Conservation (phyloP, 176 grass and related monocot genomes). For the Oryza officinalis region DNA sequence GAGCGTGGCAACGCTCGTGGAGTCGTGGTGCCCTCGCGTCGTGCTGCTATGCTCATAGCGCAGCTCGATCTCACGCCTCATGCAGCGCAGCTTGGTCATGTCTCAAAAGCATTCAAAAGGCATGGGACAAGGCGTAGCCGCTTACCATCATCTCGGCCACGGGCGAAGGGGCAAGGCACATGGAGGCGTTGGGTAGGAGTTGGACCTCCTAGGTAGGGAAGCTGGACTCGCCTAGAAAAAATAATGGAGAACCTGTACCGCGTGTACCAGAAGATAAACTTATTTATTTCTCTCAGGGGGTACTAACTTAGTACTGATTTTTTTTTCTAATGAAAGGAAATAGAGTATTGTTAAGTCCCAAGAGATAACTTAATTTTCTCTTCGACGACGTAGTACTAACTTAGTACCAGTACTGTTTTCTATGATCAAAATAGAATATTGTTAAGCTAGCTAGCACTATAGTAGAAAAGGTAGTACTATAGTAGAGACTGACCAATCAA, state of each 20-base stretch:
- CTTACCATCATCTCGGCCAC: slow-evolving; percentile 12
- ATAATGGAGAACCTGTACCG: neutral
- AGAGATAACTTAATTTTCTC: neutral
- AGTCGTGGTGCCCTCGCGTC: too few species aligned
- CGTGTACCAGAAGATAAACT: neutral
- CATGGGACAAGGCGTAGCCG: neutral
- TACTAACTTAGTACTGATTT: neutral
- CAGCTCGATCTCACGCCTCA: too few species aligned
- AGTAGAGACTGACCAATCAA: neutral
- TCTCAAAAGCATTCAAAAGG: neutral
- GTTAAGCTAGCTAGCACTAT: neutral
- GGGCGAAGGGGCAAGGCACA: neutral
- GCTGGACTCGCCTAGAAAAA: neutral
- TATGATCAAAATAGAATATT: neutral
- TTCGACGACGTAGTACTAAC: neutral
- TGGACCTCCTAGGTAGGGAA: neutral
- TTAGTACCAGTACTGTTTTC: neutral
- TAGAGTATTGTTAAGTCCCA: neutral
- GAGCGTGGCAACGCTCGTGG: too few species aligned
- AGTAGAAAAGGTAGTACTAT: neutral
- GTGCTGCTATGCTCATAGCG: too few species aligned
- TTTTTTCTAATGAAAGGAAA: neutral
- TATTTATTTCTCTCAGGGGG: neutral
- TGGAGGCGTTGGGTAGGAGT: neutral
- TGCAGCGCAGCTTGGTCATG: too few species aligned